These are phyloP conservation scores for Osmozyma mogii DNA, from an alignment of 805 yeast species.

Conservation along the genomic window DNA sequence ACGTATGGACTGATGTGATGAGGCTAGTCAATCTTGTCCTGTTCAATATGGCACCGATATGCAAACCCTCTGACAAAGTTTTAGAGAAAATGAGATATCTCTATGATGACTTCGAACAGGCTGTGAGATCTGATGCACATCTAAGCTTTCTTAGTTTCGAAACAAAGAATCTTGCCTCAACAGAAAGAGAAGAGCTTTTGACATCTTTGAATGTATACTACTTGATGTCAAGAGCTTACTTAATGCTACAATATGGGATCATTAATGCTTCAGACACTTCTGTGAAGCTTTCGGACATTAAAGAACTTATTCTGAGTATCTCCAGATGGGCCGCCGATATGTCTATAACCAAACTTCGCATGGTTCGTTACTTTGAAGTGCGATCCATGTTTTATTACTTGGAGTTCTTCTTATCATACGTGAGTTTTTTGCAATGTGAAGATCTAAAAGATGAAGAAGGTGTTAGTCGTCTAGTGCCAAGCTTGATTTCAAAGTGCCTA, in stretches of 20 bases:
- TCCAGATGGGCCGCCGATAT: conserved; percentile 18
- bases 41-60: conserved; percentile 18
- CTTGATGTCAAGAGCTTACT: conserved; percentile 21
- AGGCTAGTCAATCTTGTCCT: conserved; percentile 21
- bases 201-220: conserved; percentile 18
- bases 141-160: too few species aligned
- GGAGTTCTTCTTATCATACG: conserved; percentile 19
- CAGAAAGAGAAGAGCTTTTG: conserved; percentile 10
- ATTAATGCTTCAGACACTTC: conserved; percentile 4
- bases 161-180: conserved; percentile 3
- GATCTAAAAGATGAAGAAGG: conserved; percentile 14
- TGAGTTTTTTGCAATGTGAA: conserved; percentile 30
- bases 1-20: conserved; percentile 30
- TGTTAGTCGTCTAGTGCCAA: conserved; percentile 10
- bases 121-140: too few species aligned
- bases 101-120: too few species aligned
- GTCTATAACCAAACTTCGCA: conserved; percentile 8
- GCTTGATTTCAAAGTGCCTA: conserved; percentile 10
- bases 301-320: conserved; percentile 16
- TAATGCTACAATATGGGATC: conserved; percentile 8
- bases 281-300: conserved; percentile 15
- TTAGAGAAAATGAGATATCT: conserved; percentile 13
- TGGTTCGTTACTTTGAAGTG: conserved; percentile 8
- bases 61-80: conserved; percentile 15
- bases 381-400: conserved; percentile 19